Evolutionary conservation across 257 asterid species (phyloP).

Genomic region (Salvia hispanica): DNA sequence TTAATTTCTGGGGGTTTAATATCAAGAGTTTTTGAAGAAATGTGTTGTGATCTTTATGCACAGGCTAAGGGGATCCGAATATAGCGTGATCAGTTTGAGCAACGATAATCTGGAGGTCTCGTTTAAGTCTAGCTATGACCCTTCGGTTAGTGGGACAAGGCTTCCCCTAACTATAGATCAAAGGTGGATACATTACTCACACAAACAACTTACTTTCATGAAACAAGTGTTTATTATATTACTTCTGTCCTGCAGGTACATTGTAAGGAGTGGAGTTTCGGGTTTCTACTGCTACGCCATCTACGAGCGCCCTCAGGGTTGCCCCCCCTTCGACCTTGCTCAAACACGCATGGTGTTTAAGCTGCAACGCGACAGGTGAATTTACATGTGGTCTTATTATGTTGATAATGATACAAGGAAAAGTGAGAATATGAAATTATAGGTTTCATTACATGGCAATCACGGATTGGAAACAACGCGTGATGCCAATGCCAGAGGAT

Average conservation of each 20-base stretch:
- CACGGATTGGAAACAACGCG: conserved; percentile 55
- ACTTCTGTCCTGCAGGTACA: conserved; percentile 34
- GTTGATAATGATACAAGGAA: too few relatives aligned
- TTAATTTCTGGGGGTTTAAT: neutral
- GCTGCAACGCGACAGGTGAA: conserved; percentile 50
- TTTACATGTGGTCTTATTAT: neutral
- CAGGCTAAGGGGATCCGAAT: conserved; percentile 57
- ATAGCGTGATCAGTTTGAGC: conserved; percentile 47
- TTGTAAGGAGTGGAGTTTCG: conserved; percentile 52
- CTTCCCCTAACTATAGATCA: conserved; percentile 53
- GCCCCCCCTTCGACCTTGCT: conserved; percentile 53
- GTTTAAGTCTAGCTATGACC: conserved; percentile 46
- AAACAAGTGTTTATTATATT: too few relatives aligned
- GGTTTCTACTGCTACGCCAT: conserved; percentile 61
- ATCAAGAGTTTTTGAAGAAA: too few relatives aligned
- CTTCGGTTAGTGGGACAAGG: conserved; percentile 37
- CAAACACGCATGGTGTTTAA: conserved; percentile 55
- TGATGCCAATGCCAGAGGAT: conserved; percentile 72
- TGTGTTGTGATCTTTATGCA: neutral
- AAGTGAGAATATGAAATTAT: neutral
- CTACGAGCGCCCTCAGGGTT: conserved; percentile 44
- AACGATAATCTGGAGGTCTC: conserved; percentile 55
- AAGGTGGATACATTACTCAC: conserved; percentile 29
- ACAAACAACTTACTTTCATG: neutral
- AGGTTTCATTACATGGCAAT: conserved; percentile 72